phyloP scores from a whole-genome alignment of 2,329 filamentous ascomycete genomes.

The Rhexocercosporidium sp. region DNA sequence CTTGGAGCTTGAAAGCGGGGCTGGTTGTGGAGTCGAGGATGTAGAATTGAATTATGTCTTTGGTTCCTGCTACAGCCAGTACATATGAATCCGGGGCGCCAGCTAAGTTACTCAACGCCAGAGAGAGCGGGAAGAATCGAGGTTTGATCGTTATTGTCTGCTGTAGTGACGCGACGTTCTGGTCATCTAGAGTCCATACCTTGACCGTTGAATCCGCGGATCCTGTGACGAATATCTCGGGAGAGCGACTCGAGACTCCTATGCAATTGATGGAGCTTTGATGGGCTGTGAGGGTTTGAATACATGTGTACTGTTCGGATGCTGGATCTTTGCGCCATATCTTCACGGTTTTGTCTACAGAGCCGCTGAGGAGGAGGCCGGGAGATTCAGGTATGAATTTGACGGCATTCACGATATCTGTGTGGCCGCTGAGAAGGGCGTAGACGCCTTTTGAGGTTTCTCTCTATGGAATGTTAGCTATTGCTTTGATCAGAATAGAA shows the following conservation, averaged over 20 bases:
- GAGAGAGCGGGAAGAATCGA: slow-evolving; percentile 79
- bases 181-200: slow-evolving; percentile 67
- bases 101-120: slow-evolving; percentile 70
- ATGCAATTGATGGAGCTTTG: slow-evolving; percentile 77
- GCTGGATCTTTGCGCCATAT: slow-evolving; percentile 66
- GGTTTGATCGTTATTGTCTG: slow-evolving; percentile 77
- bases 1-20: slow-evolving; percentile 69
- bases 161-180: slow-evolving; percentile 56
- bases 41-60: slow-evolving; percentile 80
- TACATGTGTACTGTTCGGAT: slow-evolving; percentile 41
- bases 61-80: slow-evolving; percentile 86
- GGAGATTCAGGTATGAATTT: slow-evolving; percentile 69
- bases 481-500: background rate
- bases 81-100: slow-evolving; percentile 58
- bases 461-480: slow-evolving; percentile 28
- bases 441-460: slow-evolving; percentile 59
- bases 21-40: slow-evolving; percentile 54
- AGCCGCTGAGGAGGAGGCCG: slow-evolving; percentile 75
- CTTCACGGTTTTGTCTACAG: slow-evolving; percentile 77
- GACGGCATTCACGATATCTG: slow-evolving; percentile 80
- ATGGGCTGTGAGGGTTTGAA: slow-evolving; percentile 66
- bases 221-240: slow-evolving; percentile 71
- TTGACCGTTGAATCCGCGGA: slow-evolving; percentile 77
- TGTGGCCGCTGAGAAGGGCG: slow-evolving; percentile 75
- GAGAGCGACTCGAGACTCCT: slow-evolving; percentile 43